These are phyloP conservation scores for Chlamydomonas sp. DNA, from an alignment of 139 green algal genomes.

Conservation along the genomic window DNA sequence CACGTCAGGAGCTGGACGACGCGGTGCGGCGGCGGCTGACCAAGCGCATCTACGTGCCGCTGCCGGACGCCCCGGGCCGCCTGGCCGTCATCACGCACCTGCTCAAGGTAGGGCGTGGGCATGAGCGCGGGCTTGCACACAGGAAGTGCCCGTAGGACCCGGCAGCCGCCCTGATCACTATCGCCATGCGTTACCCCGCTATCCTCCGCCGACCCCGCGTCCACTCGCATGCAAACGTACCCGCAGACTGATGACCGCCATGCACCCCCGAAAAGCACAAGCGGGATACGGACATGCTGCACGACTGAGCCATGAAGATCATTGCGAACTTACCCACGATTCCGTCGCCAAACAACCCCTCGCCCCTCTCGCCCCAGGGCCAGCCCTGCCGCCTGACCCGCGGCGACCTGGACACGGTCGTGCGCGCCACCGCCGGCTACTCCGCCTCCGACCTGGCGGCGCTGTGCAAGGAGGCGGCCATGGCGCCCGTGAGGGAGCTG, in stretches of 20 bases:
- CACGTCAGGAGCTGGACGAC: conserved; percentile 70
- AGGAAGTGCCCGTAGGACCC: no score
- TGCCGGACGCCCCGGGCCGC: conserved; percentile 64
- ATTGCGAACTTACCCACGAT: background rate
- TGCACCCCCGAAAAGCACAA: no score
- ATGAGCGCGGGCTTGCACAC: background rate
- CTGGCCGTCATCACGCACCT: conserved; percentile 64
- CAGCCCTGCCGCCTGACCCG: conserved; percentile 41
- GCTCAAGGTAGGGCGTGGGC: conserved; percentile 41
- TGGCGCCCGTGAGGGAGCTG: conserved; percentile 81
- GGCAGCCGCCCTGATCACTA: no score
- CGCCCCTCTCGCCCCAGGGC: background rate
- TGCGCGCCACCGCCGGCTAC: conserved; percentile 68
- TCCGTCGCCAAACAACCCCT: background rate
- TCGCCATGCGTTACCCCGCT: no score
- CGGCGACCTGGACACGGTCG: conserved; percentile 47
- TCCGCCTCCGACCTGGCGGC: conserved; percentile 81
- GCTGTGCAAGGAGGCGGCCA: conserved; percentile 85
- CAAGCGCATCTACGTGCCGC: conserved; percentile 80
- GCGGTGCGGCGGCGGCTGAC: conserved; percentile 71
- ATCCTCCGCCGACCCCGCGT: background rate
- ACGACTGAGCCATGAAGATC: no score
- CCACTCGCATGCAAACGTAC: no score
- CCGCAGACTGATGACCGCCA: no score
- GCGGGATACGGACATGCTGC: no score